Conservation (phyloP, 108 stramenopile genomes). For the Craspedostauros australis region DNA sequence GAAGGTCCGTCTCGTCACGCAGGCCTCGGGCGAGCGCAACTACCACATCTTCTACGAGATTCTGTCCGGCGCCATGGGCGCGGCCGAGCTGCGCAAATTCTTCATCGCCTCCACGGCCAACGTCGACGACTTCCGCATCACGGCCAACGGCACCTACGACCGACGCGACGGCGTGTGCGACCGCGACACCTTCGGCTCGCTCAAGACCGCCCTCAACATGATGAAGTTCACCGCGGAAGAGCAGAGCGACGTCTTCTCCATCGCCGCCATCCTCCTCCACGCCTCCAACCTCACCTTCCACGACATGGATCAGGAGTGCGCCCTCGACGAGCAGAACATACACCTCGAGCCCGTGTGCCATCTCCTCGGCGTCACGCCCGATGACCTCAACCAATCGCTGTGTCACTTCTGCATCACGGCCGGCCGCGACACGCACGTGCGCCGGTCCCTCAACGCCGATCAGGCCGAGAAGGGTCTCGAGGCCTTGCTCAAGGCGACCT, state of each 20-base stretch:
- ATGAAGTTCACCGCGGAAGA: constrained; percentile 63
- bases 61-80: constrained; percentile 28
- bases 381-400: constrained; percentile 65
- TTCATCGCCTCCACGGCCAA: constrained; percentile 45
- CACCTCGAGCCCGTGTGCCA: constrained; percentile 59
- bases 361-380: constrained; percentile 63
- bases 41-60: constrained; percentile 92
- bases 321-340: constrained; percentile 47
- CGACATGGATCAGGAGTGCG: constrained; percentile 44
- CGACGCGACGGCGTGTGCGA: constrained; percentile 85
- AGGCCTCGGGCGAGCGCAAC: constrained; percentile 82
- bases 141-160: constrained; percentile 64
- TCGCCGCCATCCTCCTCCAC: constrained; percentile 76
- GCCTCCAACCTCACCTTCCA: constrained; percentile 79
- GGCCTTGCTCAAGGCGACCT: constrained; percentile 91
- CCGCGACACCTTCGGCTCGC: constrained; percentile 53
- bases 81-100: constrained; percentile 40
- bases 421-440: constrained; percentile 52
- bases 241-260: constrained; percentile 45
- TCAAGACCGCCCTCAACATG: constrained; percentile 40
- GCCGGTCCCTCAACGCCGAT: constrained; percentile 47
- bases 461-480: constrained; percentile 87
- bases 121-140: constrained; percentile 71
- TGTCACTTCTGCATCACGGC: constrained; percentile 73
- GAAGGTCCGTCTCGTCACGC: constrained; percentile 84